These are phyloP conservation scores for Curvularia lunata DNA, from an alignment of 2,329 filamentous ascomycete species.

Conservation along the genomic window DNA sequence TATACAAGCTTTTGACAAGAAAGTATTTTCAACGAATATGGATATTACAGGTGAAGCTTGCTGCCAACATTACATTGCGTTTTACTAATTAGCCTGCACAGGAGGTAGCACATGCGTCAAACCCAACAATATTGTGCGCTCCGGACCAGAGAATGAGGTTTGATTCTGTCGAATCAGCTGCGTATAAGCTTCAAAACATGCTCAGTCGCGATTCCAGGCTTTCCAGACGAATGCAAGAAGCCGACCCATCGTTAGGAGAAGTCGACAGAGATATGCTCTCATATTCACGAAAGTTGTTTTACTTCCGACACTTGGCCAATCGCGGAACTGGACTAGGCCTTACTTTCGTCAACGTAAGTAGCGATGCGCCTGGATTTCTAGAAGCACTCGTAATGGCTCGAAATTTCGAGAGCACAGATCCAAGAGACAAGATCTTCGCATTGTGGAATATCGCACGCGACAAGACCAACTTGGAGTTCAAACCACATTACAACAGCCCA, in stretches of 20 bases:
- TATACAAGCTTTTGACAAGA: neutral
- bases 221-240: neutral
- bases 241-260: neutral
- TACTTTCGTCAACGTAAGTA: neutral
- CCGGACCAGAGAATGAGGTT: neutral
- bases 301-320: neutral
- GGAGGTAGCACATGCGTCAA: conserved; percentile 1
- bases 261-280: neutral
- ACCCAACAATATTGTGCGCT: neutral
- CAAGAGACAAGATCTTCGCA: conserved; percentile 1
- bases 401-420: conserved; percentile 1
- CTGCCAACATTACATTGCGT: neutral
- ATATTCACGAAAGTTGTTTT: neutral
- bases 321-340: neutral
- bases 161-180: neutral
- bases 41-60: neutral
- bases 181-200: conserved; percentile 3
- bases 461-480: neutral
- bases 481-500: neutral
- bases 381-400: conserved; percentile 1
- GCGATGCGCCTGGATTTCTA: neutral
- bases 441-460: conserved; percentile 1
- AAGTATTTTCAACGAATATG: neutral
- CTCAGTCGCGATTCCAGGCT: neutral
- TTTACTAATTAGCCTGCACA: neutral